Percentiles rank a stretch among this genome's conserved stretches.
These are phyloP conservation scores for Phanerodontia chrysosporium DNA, from an alignment of 768 basidiomycete species.

Conservation along the genomic window DNA sequence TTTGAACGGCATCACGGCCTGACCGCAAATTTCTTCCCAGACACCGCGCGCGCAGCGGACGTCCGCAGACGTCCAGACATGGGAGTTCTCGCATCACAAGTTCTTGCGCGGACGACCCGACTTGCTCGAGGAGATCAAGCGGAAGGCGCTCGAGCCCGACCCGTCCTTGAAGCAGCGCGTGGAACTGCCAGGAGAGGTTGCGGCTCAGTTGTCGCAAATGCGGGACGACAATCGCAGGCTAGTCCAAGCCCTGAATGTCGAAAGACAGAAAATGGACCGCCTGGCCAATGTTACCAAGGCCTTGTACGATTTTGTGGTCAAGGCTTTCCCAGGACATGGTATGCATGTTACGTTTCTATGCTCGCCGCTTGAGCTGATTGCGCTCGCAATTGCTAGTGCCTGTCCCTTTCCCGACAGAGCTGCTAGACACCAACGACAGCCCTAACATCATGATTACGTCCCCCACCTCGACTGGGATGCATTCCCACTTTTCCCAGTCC, in stretches of 20 bases:
- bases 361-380: not conserved
- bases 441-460: conserved; percentile 76
- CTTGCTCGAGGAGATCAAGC: conserved; percentile 80
- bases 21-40: conserved; percentile 29
- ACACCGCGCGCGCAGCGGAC: conserved; percentile 82
- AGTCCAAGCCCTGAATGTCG: conserved; percentile 45
- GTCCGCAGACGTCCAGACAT: conserved; percentile 75
- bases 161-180: conserved; percentile 66
- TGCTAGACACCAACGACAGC: conserved; percentile 46
- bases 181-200: conserved; percentile 78
- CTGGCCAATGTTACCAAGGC: conserved; percentile 54
- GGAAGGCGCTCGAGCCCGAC: conserved; percentile 81
- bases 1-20: not conserved
- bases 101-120: conserved; percentile 80
- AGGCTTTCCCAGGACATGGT: conserved; percentile 53
- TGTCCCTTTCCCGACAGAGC: conserved; percentile 39
- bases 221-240: conserved; percentile 68
- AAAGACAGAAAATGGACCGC: conserved; percentile 58
- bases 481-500: conserved; percentile 25
- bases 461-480: conserved; percentile 41
- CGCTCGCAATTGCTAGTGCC: conserved; percentile 19
- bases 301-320: conserved; percentile 60
- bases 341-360: conserved; percentile 22
- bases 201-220: conserved; percentile 61
- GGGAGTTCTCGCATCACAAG: conserved; percentile 88